Evolutionary conservation across 73 alveolate genomes (phyloP), one percentile per base, ranked within the genome.

Genomic region (Paramecium bursaria): DNA sequence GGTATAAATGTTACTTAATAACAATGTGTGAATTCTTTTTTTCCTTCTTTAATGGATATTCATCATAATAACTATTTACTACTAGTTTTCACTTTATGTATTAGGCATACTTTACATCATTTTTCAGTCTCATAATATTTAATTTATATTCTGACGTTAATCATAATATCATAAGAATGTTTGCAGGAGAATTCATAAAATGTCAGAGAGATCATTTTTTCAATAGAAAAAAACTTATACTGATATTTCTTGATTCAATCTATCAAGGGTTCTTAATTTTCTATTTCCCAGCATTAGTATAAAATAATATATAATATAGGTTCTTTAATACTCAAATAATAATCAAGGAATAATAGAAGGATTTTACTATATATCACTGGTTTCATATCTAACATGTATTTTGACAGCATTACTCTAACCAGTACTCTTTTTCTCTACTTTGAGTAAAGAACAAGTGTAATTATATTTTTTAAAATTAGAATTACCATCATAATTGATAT

Each of bases 1-100:
- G n/a, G n/a, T n/a, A 67, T 67, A 67, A 67, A 10, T 35, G 82
- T 15, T 67, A 39, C 61, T 42, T 67, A 5, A 67, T 67, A 5
- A 42, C 55, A 19, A 67, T 67, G 82, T 67, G 82, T 42, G 82
- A 67, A 67, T 67, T 67, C 82, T 67, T 67, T 15, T 67, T 67
- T 3, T 67, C 82, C 19, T 67, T 67, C 21, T 67, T 67, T 42
- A 67, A 67, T 67, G 82, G 82, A 35, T 67, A 67, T 67, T 67
- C 82, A 1, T 25, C 50, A 4, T 25, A 53, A 15, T 10, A 67
- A 67, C 21, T 67, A 2, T 67, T 39, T 23, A 67, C 82, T 2
- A 67, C 82, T 4, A 67, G 82, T 67, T 67, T 67, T 4, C 82
- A 67, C 13, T 67, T 67, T 11, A 67, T 67, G 82, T 67, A 39